Evolutionary conservation across 306 rosid species (phyloP).

Genomic region (Medicago truncatula): MtrunA17r5.0-ANR NC_053048.1:32531001-32531500

Average conservation of each 20-base stretch:
- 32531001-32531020: no score
- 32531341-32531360: no score
- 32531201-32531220: not conserved
- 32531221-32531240: not conserved
- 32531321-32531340: not conserved
- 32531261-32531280: not conserved
- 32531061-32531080: constrained; percentile 2
- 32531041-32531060: no score
- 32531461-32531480: not conserved
- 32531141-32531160: constrained; percentile 4
- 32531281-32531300: not conserved
- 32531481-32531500: not conserved
- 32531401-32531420: not conserved
- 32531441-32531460: not conserved
- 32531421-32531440: not conserved
- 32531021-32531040: no score
- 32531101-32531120: constrained; percentile 8
- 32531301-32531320: constrained; percentile 5
- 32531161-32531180: not conserved
- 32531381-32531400: not conserved
- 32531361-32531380: not conserved
- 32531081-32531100: not conserved
- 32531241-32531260: constrained; percentile 18
- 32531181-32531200: not conserved
- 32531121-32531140: not conserved